Percentiles rank a stretch among this genome's conserved stretches.
Conservation (phyloP, 495 filamentous ascomycete genomes). For the Aspergillus ostianus region DNA sequence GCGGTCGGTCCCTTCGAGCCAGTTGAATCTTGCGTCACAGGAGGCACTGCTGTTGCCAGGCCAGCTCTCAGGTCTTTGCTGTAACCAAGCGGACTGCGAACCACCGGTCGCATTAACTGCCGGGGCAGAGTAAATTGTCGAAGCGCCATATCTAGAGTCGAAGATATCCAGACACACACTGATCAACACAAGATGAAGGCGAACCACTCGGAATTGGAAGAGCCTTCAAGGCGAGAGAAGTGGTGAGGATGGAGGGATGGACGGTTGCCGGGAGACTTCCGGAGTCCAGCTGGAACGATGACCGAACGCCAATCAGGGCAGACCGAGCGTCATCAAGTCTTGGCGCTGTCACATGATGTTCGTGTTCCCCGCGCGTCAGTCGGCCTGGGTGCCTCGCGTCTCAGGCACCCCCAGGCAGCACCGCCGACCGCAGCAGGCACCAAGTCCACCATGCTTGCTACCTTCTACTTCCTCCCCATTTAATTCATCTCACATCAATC, state of each 20-base stretch:
- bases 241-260: neutral
- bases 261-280: neutral
- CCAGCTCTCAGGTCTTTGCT: conserved; percentile 27
- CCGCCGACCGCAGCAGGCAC: too few relatives aligned
- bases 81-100: conserved; percentile 24
- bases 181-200: neutral
- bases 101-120: conserved; percentile 30
- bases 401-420: neutral
- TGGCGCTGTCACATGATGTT: conserved; percentile 38
- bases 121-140: conserved; percentile 33
- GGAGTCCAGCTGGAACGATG: conserved; percentile 15
- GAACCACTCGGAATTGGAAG: neutral
- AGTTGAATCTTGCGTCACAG: conserved; percentile 68
- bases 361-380: conserved; percentile 23
- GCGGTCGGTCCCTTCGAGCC: conserved; percentile 74
- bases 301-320: conserved; percentile 28
- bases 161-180: neutral
- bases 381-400: conserved; percentile 2
- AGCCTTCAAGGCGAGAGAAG: neutral
- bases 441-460: neutral
- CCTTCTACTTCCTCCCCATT: neutral
- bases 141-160: conserved; percentile 33
- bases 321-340: conserved; percentile 29
- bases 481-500: neutral
- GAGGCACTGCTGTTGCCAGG: conserved; percentile 68